Evolutionary conservation across 164 flowering plant genomes (phyloP).

Genomic region (Buxus sempervirens): DNA sequence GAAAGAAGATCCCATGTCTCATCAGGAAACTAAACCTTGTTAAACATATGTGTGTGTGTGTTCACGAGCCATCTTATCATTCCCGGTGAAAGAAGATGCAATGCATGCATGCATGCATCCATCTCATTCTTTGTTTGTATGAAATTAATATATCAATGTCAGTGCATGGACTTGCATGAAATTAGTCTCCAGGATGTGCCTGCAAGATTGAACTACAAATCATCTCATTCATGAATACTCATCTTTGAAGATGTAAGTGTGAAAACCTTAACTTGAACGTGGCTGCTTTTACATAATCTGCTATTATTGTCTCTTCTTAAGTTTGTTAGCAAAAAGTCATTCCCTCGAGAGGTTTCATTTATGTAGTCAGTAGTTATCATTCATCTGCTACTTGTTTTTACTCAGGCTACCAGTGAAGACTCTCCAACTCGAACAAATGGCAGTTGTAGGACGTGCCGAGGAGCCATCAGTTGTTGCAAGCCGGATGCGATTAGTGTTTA

Average conservation of each 20-base stretch:
- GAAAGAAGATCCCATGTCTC: no score
- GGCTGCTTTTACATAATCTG: not conserved
- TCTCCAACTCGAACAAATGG: constrained; percentile 97
- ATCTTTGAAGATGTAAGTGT: not conserved
- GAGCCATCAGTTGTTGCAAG: constrained; percentile 91
- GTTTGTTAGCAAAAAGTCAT: not conserved
- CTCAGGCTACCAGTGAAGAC: constrained; percentile 96
- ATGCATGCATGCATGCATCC: no score
- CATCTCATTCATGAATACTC: not conserved
- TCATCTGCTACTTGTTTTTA: not conserved
- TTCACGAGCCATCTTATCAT: no score
- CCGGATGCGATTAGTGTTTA: constrained; percentile 84
- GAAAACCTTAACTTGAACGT: not conserved
- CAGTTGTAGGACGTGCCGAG: constrained; percentile 83
- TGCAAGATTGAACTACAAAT: no score
- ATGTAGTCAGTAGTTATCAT: not conserved
- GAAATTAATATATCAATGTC: no score
- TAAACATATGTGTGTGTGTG: no score
- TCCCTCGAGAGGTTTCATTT: not conserved
- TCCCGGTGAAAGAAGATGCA: no score
- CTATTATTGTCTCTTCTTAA: not conserved
- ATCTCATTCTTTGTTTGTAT: no score
- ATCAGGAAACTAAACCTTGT: no score
- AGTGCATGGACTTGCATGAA: no score
- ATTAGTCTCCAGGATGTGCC: no score